Evolutionary conservation across 2,329 filamentous ascomycete genomes (phyloP).

Genomic region (Pseudogymnoascus sp.): DNA sequence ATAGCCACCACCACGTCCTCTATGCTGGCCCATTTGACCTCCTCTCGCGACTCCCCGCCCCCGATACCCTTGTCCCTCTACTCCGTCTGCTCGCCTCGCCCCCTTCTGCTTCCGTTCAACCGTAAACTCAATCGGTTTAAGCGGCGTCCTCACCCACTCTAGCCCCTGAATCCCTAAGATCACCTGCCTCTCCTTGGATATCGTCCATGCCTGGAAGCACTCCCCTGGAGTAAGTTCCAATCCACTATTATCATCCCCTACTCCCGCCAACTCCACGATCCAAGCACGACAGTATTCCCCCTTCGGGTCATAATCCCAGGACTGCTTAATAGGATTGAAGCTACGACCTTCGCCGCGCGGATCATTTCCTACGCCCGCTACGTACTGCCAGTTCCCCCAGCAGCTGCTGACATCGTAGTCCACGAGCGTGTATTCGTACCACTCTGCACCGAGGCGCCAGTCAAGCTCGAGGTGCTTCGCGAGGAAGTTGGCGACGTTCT

Average conservation of each 20-base stretch:
- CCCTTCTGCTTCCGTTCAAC: slow-evolving; percentile 31
- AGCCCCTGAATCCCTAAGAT: slow-evolving; percentile 47
- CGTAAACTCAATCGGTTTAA: slow-evolving; percentile 56
- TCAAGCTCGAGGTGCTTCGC: slow-evolving; percentile 66
- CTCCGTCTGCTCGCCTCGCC: background rate
- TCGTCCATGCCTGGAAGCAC: slow-evolving; percentile 63
- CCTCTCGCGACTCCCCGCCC: background rate
- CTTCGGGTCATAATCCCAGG: slow-evolving; percentile 63
- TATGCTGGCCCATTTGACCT: background rate
- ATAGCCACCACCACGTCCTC: slow-evolving; percentile 3
- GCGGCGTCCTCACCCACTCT: slow-evolving; percentile 58
- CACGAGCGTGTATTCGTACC: slow-evolving; percentile 66
- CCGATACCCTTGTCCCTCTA: background rate
- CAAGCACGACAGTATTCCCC: slow-evolving; percentile 65
- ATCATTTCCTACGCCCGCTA: slow-evolving; percentile 72
- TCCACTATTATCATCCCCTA: slow-evolving; percentile 30
- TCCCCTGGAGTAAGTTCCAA: slow-evolving; percentile 28
- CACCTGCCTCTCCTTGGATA: slow-evolving; percentile 49
- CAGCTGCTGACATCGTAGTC: slow-evolving; percentile 72
- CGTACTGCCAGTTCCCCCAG: slow-evolving; percentile 80
- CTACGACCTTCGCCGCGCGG: slow-evolving; percentile 62
- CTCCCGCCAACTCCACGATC: slow-evolving; percentile 56
- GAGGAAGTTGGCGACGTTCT: slow-evolving; percentile 69
- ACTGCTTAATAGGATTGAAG: slow-evolving; percentile 78
- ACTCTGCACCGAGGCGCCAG: slow-evolving; percentile 74